Evolutionary conservation across 495 filamentous ascomycete species (phyloP), one percentile per base, ranked within the genome.

Genomic region (Aspergillus sparsus): DNA sequence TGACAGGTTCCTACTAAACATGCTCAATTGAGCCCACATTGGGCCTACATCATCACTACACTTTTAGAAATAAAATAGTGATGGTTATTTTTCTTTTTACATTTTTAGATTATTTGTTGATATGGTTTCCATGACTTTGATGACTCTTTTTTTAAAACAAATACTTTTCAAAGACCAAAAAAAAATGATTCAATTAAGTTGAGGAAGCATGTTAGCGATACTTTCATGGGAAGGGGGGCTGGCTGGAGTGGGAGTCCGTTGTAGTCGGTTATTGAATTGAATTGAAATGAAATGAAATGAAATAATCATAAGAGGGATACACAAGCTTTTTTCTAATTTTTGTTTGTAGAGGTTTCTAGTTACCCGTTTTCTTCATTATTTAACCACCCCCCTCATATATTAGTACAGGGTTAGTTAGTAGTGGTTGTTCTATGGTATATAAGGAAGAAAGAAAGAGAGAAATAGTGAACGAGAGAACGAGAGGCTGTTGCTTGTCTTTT

Each of bases 1-100:
- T 13, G 37, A 41, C 53, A 74, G 71, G 71, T 55, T 74, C 71
- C 36, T 75, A 75, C 63, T 75, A 74, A 79, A 53, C 58, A n/a
- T 52, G 37, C 21, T 60, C 39, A 53, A 52, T 18, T 11, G 3
- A 27, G 21, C 21, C 36, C 34, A 27, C 54, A 10, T 12, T n/a
- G 35, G 52, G 52, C 8, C 10, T n/a, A 49, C 37, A 35, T 53
- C 5, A 13, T 53, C 39, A 11, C 31, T 33, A 32, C 35, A 55
- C n/a, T 37, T 36, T 15, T 42, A n/a, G 9, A 51, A n/a, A 32
- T 21, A 9, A 13, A 15, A 41, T 36, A 39, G 49, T 59, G 37
- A 4, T 8, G 42, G 35, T 44, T 44, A 16, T 12, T 49, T 16
- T 36, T 34, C 34, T 12, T 47, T 35, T 57, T 15, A 32, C n/a